Evolutionary conservation across 768 basidiomycete genomes (phyloP).

Genomic region (Pleurotus djamor): DNA sequence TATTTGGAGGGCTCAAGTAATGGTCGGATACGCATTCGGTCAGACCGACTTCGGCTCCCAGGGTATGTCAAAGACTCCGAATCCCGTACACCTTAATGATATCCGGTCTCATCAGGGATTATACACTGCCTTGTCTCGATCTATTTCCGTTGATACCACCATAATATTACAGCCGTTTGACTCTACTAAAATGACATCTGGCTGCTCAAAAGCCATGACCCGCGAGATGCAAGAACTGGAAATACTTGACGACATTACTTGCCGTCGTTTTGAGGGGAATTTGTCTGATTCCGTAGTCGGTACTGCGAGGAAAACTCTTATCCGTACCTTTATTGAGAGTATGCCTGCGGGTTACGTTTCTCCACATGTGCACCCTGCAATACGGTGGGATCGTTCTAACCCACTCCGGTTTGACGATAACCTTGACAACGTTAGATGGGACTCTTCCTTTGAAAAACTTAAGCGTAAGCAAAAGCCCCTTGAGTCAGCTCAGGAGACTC

Average conservation of each 20-base stretch:
- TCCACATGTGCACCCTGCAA: neutral
- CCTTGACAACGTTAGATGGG: no score
- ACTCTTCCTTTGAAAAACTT: neutral
- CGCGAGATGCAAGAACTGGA: slow-evolving; percentile 14
- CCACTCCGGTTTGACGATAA: neutral
- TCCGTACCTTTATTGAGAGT: neutral
- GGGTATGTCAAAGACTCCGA: slow-evolving; percentile 4
- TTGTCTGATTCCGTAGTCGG: neutral
- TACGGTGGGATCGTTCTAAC: neutral
- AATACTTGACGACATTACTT: slow-evolving; percentile 13
- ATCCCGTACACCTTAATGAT: slow-evolving; percentile 22
- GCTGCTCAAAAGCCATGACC: neutral
- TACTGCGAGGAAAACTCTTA: neutral
- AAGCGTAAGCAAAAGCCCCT: no score
- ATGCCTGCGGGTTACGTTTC: neutral
- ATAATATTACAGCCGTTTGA: slow-evolving; percentile 16
- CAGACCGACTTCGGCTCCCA: slow-evolving; percentile 22
- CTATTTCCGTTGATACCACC: slow-evolving; percentile 17
- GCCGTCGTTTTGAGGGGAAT: neutral
- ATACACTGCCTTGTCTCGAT: slow-evolving; percentile 25
- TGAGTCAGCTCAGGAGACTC: no score
- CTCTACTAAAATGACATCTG: neutral
- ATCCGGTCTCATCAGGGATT: slow-evolving; percentile 8
- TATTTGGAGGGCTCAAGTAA: slow-evolving; percentile 17
- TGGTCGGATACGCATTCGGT: slow-evolving; percentile 22